Evolutionary conservation across 2,329 filamentous ascomycete species (phyloP).

Genomic region (Fusarium solani-melongenae): DNA sequence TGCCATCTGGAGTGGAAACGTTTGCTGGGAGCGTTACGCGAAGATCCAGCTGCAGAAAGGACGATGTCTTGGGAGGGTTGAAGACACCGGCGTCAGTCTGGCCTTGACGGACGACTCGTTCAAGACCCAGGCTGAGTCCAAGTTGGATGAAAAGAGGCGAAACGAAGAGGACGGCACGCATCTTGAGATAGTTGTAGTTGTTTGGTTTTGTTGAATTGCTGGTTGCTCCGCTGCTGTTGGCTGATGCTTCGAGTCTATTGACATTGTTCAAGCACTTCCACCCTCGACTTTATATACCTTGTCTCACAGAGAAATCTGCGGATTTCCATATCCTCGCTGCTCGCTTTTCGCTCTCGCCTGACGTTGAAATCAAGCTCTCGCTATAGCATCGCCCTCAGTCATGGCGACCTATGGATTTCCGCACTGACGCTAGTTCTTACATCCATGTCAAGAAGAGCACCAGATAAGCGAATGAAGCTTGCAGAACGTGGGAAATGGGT

Average conservation of each 20-base stretch:
- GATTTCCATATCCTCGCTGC: not conserved
- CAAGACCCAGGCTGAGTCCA: not conserved
- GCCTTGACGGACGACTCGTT: not conserved
- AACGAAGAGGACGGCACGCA: not conserved
- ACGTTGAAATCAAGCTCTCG: not conserved
- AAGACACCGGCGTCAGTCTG: not conserved
- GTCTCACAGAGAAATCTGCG: too few species aligned
- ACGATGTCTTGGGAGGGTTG: not conserved
- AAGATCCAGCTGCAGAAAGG: constrained; percentile 7
- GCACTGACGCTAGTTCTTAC: not conserved
- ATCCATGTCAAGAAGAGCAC: not conserved
- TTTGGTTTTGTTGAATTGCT: not conserved
- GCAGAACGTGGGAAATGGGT: not conserved
- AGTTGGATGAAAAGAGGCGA: not conserved
- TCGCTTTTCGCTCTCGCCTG: not conserved
- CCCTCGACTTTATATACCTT: not conserved
- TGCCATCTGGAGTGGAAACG: constrained; percentile 6
- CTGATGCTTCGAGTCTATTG: not conserved
- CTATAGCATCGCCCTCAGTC: not conserved
- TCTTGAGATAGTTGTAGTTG: not conserved
- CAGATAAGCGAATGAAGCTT: not conserved
- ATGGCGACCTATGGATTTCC: not conserved
- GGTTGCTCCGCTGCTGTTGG: not conserved
- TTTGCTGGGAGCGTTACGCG: not conserved
- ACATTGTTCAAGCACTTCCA: not conserved